phyloP scores from a whole-genome alignment of 495 filamentous ascomycete species.

The Penicillium samsonianum region DNA sequence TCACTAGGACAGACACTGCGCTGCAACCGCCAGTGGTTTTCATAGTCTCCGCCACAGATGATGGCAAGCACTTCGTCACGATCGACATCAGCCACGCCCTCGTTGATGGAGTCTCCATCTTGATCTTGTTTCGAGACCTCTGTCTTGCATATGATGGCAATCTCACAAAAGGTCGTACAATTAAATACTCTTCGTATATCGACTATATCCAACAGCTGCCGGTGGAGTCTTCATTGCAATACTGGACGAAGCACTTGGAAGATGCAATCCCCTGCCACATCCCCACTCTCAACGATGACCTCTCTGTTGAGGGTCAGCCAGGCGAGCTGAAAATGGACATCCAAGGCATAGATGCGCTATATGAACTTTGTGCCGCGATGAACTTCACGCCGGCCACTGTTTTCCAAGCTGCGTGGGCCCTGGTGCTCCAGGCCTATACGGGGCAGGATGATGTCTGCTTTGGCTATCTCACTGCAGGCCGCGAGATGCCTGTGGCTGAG shows the following conservation, averaged over 20 bases:
- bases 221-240: conserved; percentile 35
- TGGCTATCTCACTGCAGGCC: conserved; percentile 39
- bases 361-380: background rate
- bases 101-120: background rate
- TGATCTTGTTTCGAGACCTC: background rate
- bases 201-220: conserved; percentile 46
- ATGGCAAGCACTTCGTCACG: conserved; percentile 10
- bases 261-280: conserved; percentile 43
- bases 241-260: conserved; percentile 46
- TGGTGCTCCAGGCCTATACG: conserved; percentile 45
- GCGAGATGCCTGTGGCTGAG: conserved; percentile 29
- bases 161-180: conserved; percentile 18
- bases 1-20: background rate
- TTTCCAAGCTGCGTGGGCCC: conserved; percentile 46
- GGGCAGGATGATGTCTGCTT: conserved; percentile 46
- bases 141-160: background rate
- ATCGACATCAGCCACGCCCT: conserved; percentile 1
- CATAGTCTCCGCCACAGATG: conserved; percentile 42
- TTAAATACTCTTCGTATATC: conserved; percentile 32
- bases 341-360: background rate
- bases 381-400: conserved; percentile 24
- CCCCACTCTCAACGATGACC: conserved; percentile 30
- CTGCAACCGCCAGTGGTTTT: conserved; percentile 13
- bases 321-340: background rate
- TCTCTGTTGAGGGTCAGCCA: conserved; percentile 14